A percentile compares a stretch with the other conserved stretches of the same genome.
Conservation (phyloP, 2,329 filamentous ascomycete genomes). For the Endocalyx cinctus region DNA sequence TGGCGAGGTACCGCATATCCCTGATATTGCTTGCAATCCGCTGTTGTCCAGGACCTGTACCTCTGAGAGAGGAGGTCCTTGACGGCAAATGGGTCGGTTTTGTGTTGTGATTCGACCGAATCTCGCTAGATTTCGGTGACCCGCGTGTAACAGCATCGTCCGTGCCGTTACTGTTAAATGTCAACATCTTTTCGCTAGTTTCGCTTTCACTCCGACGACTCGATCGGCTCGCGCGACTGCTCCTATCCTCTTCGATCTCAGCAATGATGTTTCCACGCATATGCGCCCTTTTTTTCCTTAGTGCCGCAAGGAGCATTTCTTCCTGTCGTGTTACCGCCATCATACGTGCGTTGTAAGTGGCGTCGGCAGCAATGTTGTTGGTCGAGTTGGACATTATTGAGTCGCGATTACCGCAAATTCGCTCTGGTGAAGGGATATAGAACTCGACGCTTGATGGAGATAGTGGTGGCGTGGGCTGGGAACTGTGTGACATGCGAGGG, state of each 20-base stretch:
- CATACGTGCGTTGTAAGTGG: constrained; percentile 35
- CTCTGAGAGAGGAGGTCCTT: too few relatives aligned
- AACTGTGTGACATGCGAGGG: constrained; percentile 24
- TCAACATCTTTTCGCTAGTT: too few relatives aligned
- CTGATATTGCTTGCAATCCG: too few relatives aligned
- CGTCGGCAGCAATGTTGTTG: constrained; percentile 9
- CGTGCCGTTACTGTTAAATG: too few relatives aligned
- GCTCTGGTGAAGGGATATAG: constrained; percentile 35
- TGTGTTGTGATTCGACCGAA: too few relatives aligned
- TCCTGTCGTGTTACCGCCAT: constrained; percentile 57
- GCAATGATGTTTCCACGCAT: constrained; percentile 46
- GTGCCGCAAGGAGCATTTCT: constrained; percentile 52
- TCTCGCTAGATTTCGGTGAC: too few relatives aligned
- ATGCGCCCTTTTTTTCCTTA: constrained; percentile 52
- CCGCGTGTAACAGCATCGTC: too few relatives aligned
- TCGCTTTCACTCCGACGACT: constrained; percentile 5
- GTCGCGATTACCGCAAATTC: too few relatives aligned
- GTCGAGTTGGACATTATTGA: too few relatives aligned
- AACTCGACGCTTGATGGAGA: constrained; percentile 50
- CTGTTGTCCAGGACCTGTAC: too few relatives aligned
- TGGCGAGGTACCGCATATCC: too few relatives aligned
- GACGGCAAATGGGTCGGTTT: too few relatives aligned
- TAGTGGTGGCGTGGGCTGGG: constrained; percentile 44
- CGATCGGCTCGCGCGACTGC: constrained; percentile 7
- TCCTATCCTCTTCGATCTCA: constrained; percentile 36